Base-by-base conservation (phyloP, 176 grass and related monocot genomes). In the Typha latifolia region DNA sequence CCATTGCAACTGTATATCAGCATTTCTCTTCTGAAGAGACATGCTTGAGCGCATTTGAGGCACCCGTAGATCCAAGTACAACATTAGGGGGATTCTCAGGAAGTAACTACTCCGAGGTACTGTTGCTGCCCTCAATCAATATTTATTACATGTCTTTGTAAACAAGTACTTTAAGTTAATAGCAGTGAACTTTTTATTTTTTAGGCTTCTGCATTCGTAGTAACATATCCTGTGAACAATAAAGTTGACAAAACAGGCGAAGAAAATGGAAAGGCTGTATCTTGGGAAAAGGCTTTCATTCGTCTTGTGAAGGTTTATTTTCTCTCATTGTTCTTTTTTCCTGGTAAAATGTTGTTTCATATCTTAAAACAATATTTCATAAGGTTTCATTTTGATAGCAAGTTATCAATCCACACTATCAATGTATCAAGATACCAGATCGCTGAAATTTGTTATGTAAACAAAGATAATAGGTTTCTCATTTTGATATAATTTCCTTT, bases 151-250 rank as follows among this genome's bases (percentile, higher is more conserved):
- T 7, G 51, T 19, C 18, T 72, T 52, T 74, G 22, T 55, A 51
- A 64, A 63, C 68, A 52, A 34, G 68, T 10, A 62, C 24, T 51
- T 77, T 84, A 19, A 34, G 32, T 52, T 73, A 11, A 70, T 74
- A 48, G 16, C 69, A 67, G 81, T 75, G 31, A 64, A 26, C 79
- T 77, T 66, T 50, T 71, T 26, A 26, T 62, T 78, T 70, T 27
- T 32, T 72, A 97, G 94, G 94, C 94, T 74, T 87, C 83, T 73
- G 83, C 94, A 32, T 84, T 97, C 82, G 67, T 97, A 14, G 75
- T 90, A 81, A 92, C 94, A 78, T 97, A 97, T 92, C 94, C 89
- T 37, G 94, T 97, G 84, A 92, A 97, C 72, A 97, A 97, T 67
- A 82, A 78, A 72, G 62, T 89, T 80, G 85, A 90, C 49, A 77